Percentiles rank a stretch among this genome's conserved stretches.
phyloP scores from a whole-genome alignment of 2,329 filamentous ascomycete species.

The Metarhizium brunneum region DNA sequence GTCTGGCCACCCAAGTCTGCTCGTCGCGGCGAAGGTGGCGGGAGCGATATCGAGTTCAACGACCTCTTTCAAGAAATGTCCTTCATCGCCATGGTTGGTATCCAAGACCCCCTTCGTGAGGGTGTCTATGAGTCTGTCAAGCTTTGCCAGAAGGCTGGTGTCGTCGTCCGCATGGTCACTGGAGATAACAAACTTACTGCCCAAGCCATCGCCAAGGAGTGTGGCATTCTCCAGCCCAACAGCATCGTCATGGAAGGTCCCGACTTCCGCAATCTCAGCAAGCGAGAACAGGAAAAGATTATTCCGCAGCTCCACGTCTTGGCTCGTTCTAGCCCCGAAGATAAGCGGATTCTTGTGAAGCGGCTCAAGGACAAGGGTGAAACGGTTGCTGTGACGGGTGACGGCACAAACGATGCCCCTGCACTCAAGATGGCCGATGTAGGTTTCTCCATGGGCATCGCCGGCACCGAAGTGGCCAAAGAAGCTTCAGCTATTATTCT shows the following conservation, averaged over 20 bases:
- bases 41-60: slow-evolving; percentile 55
- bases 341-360: slow-evolving; percentile 65
- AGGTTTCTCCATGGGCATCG: slow-evolving; percentile 79
- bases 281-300: slow-evolving; percentile 54
- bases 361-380: slow-evolving; percentile 64
- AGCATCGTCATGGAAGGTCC: slow-evolving; percentile 72
- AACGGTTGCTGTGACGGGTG: slow-evolving; percentile 74
- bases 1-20: slow-evolving; percentile 68
- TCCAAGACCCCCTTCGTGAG: slow-evolving; percentile 69
- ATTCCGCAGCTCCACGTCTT: slow-evolving; percentile 63
- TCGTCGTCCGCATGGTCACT: slow-evolving; percentile 77
- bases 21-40: slow-evolving; percentile 43
- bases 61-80: slow-evolving; percentile 59
- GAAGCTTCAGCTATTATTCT: slow-evolving; percentile 78
- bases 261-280: slow-evolving; percentile 63
- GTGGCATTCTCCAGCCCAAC: slow-evolving; percentile 60
- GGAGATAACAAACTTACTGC: slow-evolving; percentile 76
- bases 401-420: slow-evolving; percentile 77
- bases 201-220: slow-evolving; percentile 69
- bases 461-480: slow-evolving; percentile 76
- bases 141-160: slow-evolving; percentile 66
- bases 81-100: slow-evolving; percentile 64
- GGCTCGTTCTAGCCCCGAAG: slow-evolving; percentile 65
- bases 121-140: slow-evolving; percentile 67
- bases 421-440: slow-evolving; percentile 75